A percentile compares a stretch with the other conserved stretches of the same genome.
Evolutionary conservation across 23 red algal genomes (phyloP).

Genomic region (Cyanidioschyzon merolae): DNA sequence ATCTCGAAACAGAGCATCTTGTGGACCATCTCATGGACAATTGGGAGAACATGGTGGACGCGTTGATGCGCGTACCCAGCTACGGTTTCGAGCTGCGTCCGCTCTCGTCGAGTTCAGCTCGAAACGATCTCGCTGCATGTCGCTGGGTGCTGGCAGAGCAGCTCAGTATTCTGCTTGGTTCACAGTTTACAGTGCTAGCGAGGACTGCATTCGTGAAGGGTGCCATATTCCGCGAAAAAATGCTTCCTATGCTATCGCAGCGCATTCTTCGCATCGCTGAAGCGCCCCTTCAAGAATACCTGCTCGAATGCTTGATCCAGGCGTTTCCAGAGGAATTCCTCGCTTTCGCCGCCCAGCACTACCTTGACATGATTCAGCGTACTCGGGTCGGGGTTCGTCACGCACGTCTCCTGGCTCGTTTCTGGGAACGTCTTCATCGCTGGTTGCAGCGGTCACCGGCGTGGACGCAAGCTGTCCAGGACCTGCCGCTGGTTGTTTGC

Average conservation of each 20-base stretch:
- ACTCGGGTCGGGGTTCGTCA: constrained; percentile 48
- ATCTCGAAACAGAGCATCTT: constrained; percentile 11
- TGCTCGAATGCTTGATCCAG: constrained; percentile 87
- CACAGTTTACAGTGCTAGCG: constrained; percentile 56
- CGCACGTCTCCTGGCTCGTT: constrained; percentile 38
- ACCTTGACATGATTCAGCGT: constrained; percentile 46
- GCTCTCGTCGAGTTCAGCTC: neutral
- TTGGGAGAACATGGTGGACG: constrained; percentile 75
- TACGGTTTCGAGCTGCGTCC: constrained; percentile 27
- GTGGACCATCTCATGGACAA: constrained; percentile 73
- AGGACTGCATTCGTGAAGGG: constrained; percentile 27
- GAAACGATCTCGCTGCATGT: constrained; percentile 14
- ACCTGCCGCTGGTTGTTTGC: neutral
- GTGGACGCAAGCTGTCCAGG: constrained; percentile 13
- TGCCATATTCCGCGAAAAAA: constrained; percentile 28
- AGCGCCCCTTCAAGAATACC: constrained; percentile 69
- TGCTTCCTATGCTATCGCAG: constrained; percentile 53
- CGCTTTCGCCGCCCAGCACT: constrained; percentile 39
- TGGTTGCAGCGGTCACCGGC: constrained; percentile 27
- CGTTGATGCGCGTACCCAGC: constrained; percentile 74
- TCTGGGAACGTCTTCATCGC: constrained; percentile 44
- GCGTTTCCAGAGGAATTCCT: constrained; percentile 89
- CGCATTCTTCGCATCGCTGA: constrained; percentile 64
- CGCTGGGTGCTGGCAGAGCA: constrained; percentile 45
- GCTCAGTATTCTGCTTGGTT: constrained; percentile 65